These are phyloP conservation scores for Ophiostoma perfectum DNA, from an alignment of 2,329 filamentous ascomycete genomes.

Conservation along the genomic window DNA sequence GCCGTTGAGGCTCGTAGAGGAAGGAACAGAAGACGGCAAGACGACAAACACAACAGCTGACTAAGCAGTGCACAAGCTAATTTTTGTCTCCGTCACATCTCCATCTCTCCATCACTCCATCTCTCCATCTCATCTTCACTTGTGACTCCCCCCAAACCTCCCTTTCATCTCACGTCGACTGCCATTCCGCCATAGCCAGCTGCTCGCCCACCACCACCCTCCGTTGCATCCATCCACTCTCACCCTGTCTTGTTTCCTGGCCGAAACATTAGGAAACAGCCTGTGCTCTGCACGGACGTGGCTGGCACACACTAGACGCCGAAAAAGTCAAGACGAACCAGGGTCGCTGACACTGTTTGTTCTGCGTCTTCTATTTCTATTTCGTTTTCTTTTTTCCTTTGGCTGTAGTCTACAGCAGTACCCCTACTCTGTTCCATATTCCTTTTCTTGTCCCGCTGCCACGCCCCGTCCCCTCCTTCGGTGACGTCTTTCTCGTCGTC, in stretches of 20 bases:
- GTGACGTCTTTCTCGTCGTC: conserved; percentile 7
- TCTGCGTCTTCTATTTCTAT: background rate
- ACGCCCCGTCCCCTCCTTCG: background rate
- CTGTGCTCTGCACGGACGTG: conserved; percentile 16
- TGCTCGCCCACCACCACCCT: background rate
- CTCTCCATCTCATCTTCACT: background rate
- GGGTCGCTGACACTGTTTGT: background rate
- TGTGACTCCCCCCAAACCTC: background rate
- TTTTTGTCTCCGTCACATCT: background rate
- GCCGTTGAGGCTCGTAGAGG: background rate
- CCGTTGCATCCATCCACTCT: background rate
- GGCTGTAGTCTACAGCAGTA: background rate
- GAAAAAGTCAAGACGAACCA: conserved; percentile 18
- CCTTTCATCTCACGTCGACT: background rate
- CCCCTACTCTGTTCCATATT: background rate
- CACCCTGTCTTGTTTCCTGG: conserved; percentile 11
- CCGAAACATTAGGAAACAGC: conserved; percentile 22
- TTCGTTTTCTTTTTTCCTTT: background rate
- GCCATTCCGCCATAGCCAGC: background rate
- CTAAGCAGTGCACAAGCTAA: conserved; percentile 1
- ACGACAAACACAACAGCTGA: background rate
- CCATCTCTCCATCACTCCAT: background rate
- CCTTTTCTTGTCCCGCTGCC: background rate
- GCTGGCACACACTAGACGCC: conserved; percentile 13
- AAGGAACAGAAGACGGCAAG: background rate